These are phyloP conservation scores for Septoria linicola DNA, from an alignment of 2,329 filamentous ascomycete species.

Conservation along the genomic window DNA sequence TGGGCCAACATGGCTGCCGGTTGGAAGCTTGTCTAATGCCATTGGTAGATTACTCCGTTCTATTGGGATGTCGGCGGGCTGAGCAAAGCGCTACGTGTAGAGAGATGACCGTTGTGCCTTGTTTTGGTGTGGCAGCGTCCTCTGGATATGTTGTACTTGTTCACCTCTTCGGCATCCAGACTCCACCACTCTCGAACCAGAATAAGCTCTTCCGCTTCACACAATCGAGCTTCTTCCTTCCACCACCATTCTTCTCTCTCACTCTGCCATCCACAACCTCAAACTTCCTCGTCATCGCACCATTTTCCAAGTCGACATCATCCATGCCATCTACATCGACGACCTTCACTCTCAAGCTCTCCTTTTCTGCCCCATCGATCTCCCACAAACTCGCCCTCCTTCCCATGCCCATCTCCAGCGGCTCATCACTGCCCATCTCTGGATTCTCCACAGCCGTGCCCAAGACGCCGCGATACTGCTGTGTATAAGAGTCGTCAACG, in stretches of 20 bases:
- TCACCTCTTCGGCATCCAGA: conserved; percentile 31
- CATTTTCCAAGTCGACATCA: conserved; percentile 6
- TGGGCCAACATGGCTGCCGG: no score
- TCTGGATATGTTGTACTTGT: background rate
- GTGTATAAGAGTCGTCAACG: conserved; percentile 29
- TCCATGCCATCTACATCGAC: conserved; percentile 1
- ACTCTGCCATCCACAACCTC: conserved; percentile 7
- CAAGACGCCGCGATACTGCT: conserved; percentile 28
- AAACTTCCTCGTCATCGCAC: conserved; percentile 3
- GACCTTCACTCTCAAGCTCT: background rate
- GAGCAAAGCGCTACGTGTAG: conserved; percentile 16
- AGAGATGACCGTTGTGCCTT: background rate
- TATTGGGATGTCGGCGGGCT: conserved; percentile 40
- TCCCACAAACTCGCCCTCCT: conserved; percentile 29
- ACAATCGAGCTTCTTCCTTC: conserved; percentile 13
- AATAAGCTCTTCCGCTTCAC: conserved; percentile 28
- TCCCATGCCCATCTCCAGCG: conserved; percentile 28
- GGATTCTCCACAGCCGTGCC: conserved; percentile 31
- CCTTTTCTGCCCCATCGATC: conserved; percentile 8
- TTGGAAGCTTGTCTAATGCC: no score
- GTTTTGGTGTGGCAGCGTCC: background rate
- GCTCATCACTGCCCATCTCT: conserved; percentile 29
- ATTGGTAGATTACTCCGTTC: conserved; percentile 33
- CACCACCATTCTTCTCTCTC: conserved; percentile 20
- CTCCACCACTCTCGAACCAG: conserved; percentile 29